Percentiles rank a stretch among this genome's conserved stretches.
Conservation (phyloP, 2,329 filamentous ascomycete species). For the Cladophialophora bantiana region DNA sequence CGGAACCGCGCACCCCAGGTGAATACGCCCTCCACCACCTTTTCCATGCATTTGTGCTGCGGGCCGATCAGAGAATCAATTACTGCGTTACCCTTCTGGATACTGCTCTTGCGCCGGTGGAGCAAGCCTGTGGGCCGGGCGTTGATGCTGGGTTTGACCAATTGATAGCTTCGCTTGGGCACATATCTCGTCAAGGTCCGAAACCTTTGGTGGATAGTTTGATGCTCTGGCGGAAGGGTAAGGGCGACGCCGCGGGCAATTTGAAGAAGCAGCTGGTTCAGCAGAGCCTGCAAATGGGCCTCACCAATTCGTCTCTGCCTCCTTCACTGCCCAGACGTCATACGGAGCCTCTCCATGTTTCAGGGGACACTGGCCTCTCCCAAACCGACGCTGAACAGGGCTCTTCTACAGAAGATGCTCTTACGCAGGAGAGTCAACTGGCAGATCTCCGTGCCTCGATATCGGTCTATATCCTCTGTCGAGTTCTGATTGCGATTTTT, state of each 20-base stretch:
- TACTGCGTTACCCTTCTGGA: constrained; percentile 81
- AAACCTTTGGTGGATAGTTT: constrained; percentile 95
- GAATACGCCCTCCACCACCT: constrained; percentile 97
- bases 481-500: constrained; percentile 92
- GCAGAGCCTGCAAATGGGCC: constrained; percentile 29
- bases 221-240: constrained; percentile 97
- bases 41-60: constrained; percentile 94
- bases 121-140: constrained; percentile 87
- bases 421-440: constrained; percentile 68
- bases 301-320: constrained; percentile 38
- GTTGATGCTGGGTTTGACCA: constrained; percentile 91
- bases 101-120: constrained; percentile 82
- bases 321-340: constrained; percentile 69
- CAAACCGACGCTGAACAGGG: constrained; percentile 45
- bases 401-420: constrained; percentile 42
- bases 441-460: constrained; percentile 90
- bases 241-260: constrained; percentile 84
- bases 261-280: constrained; percentile 55
- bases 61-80: constrained; percentile 95
- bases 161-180: constrained; percentile 87
- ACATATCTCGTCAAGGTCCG: constrained; percentile 92
- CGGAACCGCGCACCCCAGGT: constrained; percentile 90
- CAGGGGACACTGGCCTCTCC: constrained; percentile 46
- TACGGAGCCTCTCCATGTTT: constrained; percentile 70
- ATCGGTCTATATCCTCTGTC: constrained; percentile 93